A percentile compares a stretch with the other conserved stretches of the same genome.
Evolutionary conservation across 768 basidiomycete genomes (phyloP).

Genomic region (Kwoniella sp.): DNA sequence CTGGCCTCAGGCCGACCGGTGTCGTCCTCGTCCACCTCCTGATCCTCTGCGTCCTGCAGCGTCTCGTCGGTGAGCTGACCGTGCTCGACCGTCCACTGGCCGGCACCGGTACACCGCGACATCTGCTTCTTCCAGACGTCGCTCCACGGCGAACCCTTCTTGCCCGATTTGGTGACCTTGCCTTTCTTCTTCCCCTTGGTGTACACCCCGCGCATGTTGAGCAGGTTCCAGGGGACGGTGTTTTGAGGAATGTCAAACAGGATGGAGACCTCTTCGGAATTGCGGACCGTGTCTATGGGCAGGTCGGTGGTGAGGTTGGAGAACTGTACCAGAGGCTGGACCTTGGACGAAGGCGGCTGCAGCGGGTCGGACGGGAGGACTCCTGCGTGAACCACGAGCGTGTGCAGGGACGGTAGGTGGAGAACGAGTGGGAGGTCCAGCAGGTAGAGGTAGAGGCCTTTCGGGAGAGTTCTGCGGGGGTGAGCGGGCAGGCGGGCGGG

Average conservation of each 20-base stretch:
- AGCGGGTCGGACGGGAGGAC: slow-evolving; percentile 68
- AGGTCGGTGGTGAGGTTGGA: slow-evolving; percentile 11
- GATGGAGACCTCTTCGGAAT: slow-evolving; percentile 58
- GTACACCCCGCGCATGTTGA: slow-evolving; percentile 66
- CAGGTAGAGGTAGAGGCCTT: slow-evolving; percentile 66
- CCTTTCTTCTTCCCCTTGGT: slow-evolving; percentile 50
- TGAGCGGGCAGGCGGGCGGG: no score
- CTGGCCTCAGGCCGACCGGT: slow-evolving; percentile 22
- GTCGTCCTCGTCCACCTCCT: slow-evolving; percentile 29
- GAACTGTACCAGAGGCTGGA: slow-evolving; percentile 65
- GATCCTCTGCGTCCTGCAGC: slow-evolving; percentile 52
- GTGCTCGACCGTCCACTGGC: slow-evolving; percentile 22
- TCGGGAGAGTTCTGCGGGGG: slow-evolving; percentile 56
- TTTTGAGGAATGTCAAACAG: slow-evolving; percentile 71
- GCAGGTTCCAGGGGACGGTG: slow-evolving; percentile 65
- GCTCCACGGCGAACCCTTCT: slow-evolving; percentile 67
- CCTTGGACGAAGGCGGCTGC: slow-evolving; percentile 54
- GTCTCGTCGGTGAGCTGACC: slow-evolving; percentile 26
- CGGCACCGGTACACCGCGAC: slow-evolving; percentile 38
- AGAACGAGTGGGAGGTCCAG: slow-evolving; percentile 67
- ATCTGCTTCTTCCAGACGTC: slow-evolving; percentile 59
- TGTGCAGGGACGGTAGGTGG: slow-evolving; percentile 69
- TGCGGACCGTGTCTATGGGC: slow-evolving; percentile 3
- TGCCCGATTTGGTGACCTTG: slow-evolving; percentile 51
- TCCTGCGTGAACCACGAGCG: slow-evolving; percentile 78